Base-by-base conservation (phyloP, 139 green algal genomes). In the Chlorella sp. region DNA sequence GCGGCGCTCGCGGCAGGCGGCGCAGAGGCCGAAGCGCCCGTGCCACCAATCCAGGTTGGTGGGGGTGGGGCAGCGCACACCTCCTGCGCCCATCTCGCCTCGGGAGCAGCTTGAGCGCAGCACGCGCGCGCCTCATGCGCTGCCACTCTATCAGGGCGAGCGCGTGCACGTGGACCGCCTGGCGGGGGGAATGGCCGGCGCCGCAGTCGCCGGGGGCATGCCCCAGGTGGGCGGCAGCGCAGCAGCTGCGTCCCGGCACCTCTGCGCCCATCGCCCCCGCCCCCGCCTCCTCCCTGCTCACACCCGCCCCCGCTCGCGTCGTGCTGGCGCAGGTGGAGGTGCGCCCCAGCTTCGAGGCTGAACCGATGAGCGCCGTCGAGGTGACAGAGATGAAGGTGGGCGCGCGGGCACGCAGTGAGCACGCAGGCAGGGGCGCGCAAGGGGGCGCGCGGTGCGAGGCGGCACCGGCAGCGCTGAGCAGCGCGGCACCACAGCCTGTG, bases 331-430 rank as follows among this genome's bases (percentile, higher is more conserved):
- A 82, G 72, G 43, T 83, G 43, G 45, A 78, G 46, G 77, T 43
- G 46, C 77, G 77, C 70, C 77, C 77, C 5, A 50, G 8, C 33
- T 63, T 27, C 35, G 77, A 83, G 59, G 48, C 46, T 2, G 19
- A 14, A 8, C 35, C 60, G 0, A 36, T 71, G 7, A 46, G 33
- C 21, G 62, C 71, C 6, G 70, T 35, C 14, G 77, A 79, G 53
- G 50, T 83, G n/a, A 60, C 65, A 5, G 62, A 29, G 11, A 75
- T 74, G 62, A 74, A 79, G 63, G 71, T 31, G 63, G 25, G 71
- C 79, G 51, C 71, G 75, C 75, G 61, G 27, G 2, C 36, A 77
- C 23, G 19, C 65, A 33, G 66, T 73, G 66, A 43, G 38, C 42
- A 11, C 14, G 33, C 60, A 45, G 25, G 60, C 14, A 48, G 5